Conservation (phyloP, 2,329 filamentous ascomycete genomes). For the Daldinia sp. region DNA sequence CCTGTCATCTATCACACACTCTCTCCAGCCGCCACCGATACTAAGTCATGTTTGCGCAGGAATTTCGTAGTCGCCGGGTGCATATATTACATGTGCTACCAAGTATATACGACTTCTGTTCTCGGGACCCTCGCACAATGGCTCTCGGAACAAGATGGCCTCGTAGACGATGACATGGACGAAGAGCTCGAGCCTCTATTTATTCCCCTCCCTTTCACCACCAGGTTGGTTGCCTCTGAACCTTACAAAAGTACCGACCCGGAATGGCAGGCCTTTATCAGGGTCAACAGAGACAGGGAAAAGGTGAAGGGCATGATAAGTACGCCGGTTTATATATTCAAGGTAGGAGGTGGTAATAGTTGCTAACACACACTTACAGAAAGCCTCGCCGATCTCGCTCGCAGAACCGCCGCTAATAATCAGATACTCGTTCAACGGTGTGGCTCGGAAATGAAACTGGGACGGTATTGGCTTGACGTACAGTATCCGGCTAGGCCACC, state of each 20-base stretch:
- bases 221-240: constrained; percentile 55
- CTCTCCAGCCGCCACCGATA: background rate
- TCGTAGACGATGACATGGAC: constrained; percentile 51
- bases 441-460: constrained; percentile 59
- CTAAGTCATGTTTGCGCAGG: constrained; percentile 27
- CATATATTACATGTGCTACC: constrained; percentile 49
- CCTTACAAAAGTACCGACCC: constrained; percentile 66
- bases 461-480: constrained; percentile 67
- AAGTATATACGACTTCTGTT: constrained; percentile 56
- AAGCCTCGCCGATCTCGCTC: constrained; percentile 55
- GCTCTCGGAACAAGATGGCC: constrained; percentile 54
- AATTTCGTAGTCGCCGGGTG: constrained; percentile 46
- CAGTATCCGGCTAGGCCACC: constrained; percentile 67
- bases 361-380: constrained; percentile 48
- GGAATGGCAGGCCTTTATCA: constrained; percentile 69
- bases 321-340: constrained; percentile 40
- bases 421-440: constrained; percentile 53
- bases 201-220: constrained; percentile 69
- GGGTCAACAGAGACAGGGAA: constrained; percentile 62
- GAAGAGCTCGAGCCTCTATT: constrained; percentile 60
- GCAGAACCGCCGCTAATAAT: constrained; percentile 53
- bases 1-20: background rate
- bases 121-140: constrained; percentile 55
- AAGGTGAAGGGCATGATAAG: constrained; percentile 58
- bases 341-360: constrained; percentile 28